Conservation (phyloP, 495 filamentous ascomycete species). For the Hypoxylon fragiforme region DNA sequence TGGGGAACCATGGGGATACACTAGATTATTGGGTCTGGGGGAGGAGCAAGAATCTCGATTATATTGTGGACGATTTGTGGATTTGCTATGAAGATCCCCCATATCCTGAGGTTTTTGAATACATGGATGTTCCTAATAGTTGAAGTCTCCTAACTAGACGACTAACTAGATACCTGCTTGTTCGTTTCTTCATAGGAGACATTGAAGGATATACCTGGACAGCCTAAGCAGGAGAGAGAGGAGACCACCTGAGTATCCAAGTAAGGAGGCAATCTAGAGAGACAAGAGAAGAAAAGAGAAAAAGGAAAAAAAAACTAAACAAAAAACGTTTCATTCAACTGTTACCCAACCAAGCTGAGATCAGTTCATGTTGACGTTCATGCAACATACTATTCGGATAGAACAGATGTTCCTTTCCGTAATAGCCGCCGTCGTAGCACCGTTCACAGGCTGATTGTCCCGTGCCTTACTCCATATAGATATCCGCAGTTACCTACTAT, state of each 20-base stretch:
- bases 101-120: too few relatives aligned
- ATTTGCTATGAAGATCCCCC: constrained; percentile 5
- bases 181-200: too few relatives aligned
- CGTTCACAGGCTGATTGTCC: constrained; percentile 31
- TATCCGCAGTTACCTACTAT: constrained; percentile 14
- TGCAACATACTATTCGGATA: constrained; percentile 14
- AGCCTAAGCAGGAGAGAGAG: neutral
- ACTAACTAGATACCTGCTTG: too few relatives aligned
- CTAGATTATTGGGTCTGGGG: constrained; percentile 25
- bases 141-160: too few relatives aligned
- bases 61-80: neutral
- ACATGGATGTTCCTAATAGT: too few relatives aligned
- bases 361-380: neutral
- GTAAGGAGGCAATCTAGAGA: neutral
- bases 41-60: constrained; percentile 25
- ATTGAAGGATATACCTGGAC: too few relatives aligned
- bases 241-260: neutral
- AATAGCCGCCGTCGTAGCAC: constrained; percentile 31
- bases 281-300: neutral
- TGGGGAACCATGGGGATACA: constrained; percentile 20
- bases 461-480: constrained; percentile 21
- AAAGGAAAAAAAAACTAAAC: neutral
- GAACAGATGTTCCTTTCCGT: constrained; percentile 30
- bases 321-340: too few relatives aligned
- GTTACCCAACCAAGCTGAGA: constrained; percentile 3